Base-by-base conservation (phyloP, 164 flowering plant genomes). In the Vitis rupestris region DNA sequence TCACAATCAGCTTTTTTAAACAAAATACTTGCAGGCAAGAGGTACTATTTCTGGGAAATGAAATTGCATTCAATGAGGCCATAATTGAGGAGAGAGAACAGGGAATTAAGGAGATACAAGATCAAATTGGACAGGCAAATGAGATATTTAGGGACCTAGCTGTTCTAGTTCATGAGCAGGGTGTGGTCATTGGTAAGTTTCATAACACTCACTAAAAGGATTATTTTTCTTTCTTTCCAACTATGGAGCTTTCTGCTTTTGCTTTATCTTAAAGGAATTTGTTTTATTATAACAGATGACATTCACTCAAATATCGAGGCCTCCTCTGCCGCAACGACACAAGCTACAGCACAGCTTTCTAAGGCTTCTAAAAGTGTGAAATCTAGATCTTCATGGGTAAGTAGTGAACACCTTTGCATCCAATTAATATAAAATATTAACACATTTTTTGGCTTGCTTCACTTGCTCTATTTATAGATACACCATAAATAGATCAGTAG, bases 31-130 rank as follows among this genome's bases (percentile, higher is more conserved):
- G 70, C 87, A 90, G 92, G 81, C 91, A 81, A 58, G 90, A 86
- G 77, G 37, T 90, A 15, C 10, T 85, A 27, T 70, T 82, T 61
- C 78, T 90, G 51, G 91, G 79, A 55, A 90, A 86, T 83, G 95
- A 90, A 72, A 78, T 86, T 73, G 78, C 80, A 11, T 90, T 86
- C 73, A 88, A 90, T 73, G 95, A 89, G 67, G 90, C 91, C 70
- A 87, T 87, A 14, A 86, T 89, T 65, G 91, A 89, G 55, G 93
- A 89, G 68, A 85, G 94, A 70, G 94, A 86, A 19, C 89, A 86
- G 65, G 90, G 92, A 19, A 79, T 90, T 64, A 80, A 68, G 74
- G 90, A 88, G 29, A 75, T 90, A 58, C 80, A 87, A 71, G 82
- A 79, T 51, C 84, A 90, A 76, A 88, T 90, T 72, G 90, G 79